A percentile compares a stretch with the other conserved stretches of the same genome.
Evolutionary conservation across 345 rosid genomes (phyloP).

Genomic region (Hevea brasiliensis): DNA sequence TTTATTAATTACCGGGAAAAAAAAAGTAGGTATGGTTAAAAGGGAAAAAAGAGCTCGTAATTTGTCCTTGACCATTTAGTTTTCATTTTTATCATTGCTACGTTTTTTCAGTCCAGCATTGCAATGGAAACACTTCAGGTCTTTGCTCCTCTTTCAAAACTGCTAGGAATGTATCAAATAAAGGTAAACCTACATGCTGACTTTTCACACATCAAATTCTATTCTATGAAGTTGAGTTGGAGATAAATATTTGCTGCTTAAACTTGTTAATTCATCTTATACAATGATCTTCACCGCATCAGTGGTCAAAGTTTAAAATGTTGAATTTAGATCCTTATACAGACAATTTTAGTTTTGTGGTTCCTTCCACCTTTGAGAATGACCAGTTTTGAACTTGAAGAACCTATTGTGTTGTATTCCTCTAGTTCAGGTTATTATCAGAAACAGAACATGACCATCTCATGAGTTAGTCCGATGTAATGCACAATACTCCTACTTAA

Average conservation of each 20-base stretch:
- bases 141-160: constrained; percentile 95
- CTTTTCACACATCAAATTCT: neutral
- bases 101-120: constrained; percentile 79
- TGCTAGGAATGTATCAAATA: constrained; percentile 95
- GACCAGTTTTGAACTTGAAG: neutral
- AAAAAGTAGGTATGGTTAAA: constrained; percentile 76
- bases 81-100: constrained; percentile 30
- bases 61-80: constrained; percentile 8
- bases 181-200: constrained; percentile 52
- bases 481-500: neutral
- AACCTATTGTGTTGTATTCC: neutral
- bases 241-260: constrained; percentile 6
- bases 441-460: neutral
- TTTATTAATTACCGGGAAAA: no score
- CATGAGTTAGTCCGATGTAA: neutral
- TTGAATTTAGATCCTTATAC: neutral
- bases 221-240: constrained; percentile 2
- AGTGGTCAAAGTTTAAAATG: constrained; percentile 1
- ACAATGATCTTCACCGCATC: neutral
- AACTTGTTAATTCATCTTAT: neutral
- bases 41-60: neutral
- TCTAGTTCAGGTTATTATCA: neutral
- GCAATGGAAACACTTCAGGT: constrained; percentile 95
- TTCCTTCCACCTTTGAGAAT: neutral
- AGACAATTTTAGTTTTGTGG: neutral